Base-by-base conservation (phyloP, 2,329 filamentous ascomycete genomes). In the Botrytis deweyae region DNA sequence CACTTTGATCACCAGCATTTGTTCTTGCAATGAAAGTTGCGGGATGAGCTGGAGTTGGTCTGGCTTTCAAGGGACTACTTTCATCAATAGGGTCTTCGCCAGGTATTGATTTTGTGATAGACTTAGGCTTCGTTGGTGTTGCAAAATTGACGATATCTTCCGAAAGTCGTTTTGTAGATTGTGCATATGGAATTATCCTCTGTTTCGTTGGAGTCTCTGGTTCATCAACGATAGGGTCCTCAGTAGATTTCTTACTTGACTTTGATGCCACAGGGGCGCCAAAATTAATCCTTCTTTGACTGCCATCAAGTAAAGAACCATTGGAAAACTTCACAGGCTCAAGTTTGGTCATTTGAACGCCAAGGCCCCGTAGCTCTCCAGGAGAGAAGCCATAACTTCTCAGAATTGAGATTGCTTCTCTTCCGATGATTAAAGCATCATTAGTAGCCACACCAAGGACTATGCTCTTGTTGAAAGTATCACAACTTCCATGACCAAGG, bases 401-500 rank as follows among this genome's bases (percentile, higher is more conserved):
- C 72, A 99, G 83, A 70, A 98, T 92, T 0, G 91, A 91, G n/a
- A 97, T 86, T 0, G 94, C 93, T 82, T 98, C 95, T 80, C 92
- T 94, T 0, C 90, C 90, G 58, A 98, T 87, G 1, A 88, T 82
- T 42, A 92, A 89, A 42, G 88, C 87, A 70, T 90, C 88, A 80
- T 97, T 92, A 0, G 95, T 98, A 6, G 95, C 90, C 25, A 98
- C 89, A 1, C 95, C 95, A 75, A 99, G 91, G 2, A 90, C 82
- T 14, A 92, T 83, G 78, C 94, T 97, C 82, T 97, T 98, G 84
- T 94, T 98, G 85, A 95, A 97, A 0, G 90, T 93, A 80, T 99
- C 96, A 80, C 96, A 99, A 82, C 94, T 95, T 1, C 96, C 96
- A 82, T 98, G 96, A 0, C 96, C 96, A 1, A 99, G 86, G 83